Percentiles rank a stretch among this genome's conserved stretches.
These are phyloP conservation scores for Russula sp. DNA, from an alignment of 768 basidiomycete species.

Conservation along the genomic window DNA sequence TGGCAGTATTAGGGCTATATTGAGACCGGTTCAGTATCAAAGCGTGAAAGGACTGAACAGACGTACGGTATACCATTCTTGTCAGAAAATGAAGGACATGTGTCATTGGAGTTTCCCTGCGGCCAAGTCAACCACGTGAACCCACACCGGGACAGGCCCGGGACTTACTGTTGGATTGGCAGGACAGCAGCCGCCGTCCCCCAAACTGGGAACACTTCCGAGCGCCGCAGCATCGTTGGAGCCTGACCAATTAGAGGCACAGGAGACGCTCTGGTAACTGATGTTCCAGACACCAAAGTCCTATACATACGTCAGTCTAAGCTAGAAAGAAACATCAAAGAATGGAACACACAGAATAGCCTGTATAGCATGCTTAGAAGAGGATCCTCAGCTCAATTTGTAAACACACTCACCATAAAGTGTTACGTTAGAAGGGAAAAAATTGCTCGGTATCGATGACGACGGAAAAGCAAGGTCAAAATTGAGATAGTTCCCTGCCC, in stretches of 20 bases:
- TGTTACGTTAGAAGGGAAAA: slow-evolving; percentile 69
- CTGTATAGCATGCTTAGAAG: slow-evolving; percentile 32
- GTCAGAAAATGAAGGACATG: slow-evolving; percentile 73
- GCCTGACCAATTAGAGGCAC: slow-evolving; percentile 61
- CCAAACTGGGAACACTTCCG: slow-evolving; percentile 61
- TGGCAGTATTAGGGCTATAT: slow-evolving; percentile 37
- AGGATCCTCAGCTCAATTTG: not conserved
- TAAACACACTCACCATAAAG: slow-evolving; percentile 52
- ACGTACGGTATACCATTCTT: slow-evolving; percentile 61
- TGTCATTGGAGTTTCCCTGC: slow-evolving; percentile 36
- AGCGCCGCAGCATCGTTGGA: slow-evolving; percentile 55
- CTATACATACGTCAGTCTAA: slow-evolving; percentile 36
- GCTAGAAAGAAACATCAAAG: not conserved
- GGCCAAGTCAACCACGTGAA: slow-evolving; percentile 3
- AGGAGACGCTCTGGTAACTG: slow-evolving; percentile 63
- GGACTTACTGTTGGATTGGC: slow-evolving; percentile 57
- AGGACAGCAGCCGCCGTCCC: slow-evolving; percentile 67
- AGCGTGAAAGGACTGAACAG: not conserved
- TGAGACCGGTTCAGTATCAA: slow-evolving; percentile 12
- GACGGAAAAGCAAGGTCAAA: slow-evolving; percentile 85
- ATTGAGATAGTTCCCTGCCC: slow-evolving; percentile 68
- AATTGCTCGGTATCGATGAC: slow-evolving; percentile 57
- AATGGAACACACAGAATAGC: slow-evolving; percentile 40
- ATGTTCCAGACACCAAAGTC: slow-evolving; percentile 90
- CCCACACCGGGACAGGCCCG: not conserved